Evolutionary conservation across 495 filamentous ascomycete genomes (phyloP).

Genomic region (Copromyces sp.): DNA sequence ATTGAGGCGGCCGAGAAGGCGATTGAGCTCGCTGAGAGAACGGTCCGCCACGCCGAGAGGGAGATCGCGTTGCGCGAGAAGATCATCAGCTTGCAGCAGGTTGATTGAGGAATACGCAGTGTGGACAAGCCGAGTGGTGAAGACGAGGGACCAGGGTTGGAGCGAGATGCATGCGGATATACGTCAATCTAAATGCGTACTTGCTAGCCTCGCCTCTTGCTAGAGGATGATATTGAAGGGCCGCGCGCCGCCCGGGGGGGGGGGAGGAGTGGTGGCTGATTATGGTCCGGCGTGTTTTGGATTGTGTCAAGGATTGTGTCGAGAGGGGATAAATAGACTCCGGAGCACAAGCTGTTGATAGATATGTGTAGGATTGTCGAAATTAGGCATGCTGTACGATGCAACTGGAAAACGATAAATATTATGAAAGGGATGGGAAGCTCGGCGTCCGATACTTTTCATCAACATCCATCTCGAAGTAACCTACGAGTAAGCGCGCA

Average conservation of each 20-base stretch:
- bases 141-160: background rate
- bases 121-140: background rate
- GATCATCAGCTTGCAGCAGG: slow-evolving; percentile 2
- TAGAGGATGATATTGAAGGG: background rate
- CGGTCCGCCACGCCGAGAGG: slow-evolving; percentile 7
- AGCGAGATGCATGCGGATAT: background rate
- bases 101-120: background rate
- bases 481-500: background rate
- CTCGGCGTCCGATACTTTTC: background rate
- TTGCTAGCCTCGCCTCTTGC: background rate
- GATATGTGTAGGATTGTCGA: background rate
- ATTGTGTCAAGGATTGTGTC: background rate
- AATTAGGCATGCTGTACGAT: background rate
- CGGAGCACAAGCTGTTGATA: background rate
- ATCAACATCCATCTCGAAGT: background rate
- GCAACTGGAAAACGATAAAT: background rate
- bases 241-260: background rate
- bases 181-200: background rate
- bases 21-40: slow-evolving; percentile 10
- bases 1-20: background rate
- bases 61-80: slow-evolving; percentile 2
- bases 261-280: background rate
- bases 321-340: background rate
- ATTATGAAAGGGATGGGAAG: background rate
- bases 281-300: background rate